These are phyloP conservation scores for Zopfochytrium polystomum DNA, from an alignment of 371 early-diverging fungal genomes.

Conservation along the genomic window DNA sequence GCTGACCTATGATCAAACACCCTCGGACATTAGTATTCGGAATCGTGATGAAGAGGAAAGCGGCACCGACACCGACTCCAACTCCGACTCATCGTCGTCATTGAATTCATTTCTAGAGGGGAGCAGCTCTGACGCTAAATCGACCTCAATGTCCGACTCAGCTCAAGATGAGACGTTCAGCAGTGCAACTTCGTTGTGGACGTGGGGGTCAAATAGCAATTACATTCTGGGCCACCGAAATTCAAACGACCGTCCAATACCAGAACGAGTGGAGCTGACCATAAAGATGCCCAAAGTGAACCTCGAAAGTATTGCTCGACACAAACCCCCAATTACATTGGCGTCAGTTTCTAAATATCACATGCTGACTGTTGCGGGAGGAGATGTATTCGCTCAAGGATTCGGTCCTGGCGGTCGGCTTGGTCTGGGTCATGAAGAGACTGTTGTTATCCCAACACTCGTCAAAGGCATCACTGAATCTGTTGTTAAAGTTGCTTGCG, in stretches of 20 bases:
- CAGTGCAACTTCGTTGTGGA: conserved; percentile 52
- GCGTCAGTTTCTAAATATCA: conserved; percentile 71
- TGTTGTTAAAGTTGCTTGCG: conserved; percentile 54
- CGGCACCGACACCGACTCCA: background rate
- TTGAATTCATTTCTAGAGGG: background rate
- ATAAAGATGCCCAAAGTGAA: conserved; percentile 8
- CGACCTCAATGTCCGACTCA: background rate
- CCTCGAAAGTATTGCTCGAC: conserved; percentile 14
- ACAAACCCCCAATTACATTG: conserved; percentile 33
- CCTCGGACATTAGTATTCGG: background rate
- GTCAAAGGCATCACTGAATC: conserved; percentile 51
- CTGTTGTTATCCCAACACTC: conserved; percentile 52
- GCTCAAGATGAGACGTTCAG: background rate
- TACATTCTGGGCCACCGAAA: conserved; percentile 67
- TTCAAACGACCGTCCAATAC: conserved; percentile 59
- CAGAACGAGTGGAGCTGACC: conserved; percentile 62
- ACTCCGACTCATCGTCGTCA: background rate
- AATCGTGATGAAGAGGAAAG: background rate
- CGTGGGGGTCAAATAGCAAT: conserved; percentile 75
- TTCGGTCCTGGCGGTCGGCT: conserved; percentile 72
- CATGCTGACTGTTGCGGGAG: conserved; percentile 59
- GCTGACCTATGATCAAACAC: background rate
- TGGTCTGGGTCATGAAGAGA: conserved; percentile 59
- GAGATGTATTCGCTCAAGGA: conserved; percentile 59
- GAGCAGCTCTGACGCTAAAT: background rate